These are phyloP conservation scores for Zalaria obscura DNA, from an alignment of 2,329 filamentous ascomycete genomes.

Conservation along the genomic window DNA sequence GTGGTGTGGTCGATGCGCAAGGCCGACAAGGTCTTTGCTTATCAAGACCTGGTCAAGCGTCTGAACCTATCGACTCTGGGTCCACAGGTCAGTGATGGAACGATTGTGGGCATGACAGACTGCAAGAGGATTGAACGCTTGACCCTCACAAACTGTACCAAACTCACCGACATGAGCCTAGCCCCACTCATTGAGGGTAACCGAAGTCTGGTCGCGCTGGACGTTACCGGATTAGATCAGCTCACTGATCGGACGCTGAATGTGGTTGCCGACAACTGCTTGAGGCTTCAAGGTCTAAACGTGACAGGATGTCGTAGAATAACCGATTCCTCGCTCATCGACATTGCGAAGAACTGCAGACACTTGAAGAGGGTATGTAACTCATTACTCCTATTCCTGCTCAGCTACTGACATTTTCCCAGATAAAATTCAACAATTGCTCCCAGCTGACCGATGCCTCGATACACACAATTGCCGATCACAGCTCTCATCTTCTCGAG, in stretches of 20 bases:
- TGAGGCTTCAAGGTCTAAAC: constrained; percentile 79
- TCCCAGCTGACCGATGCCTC: constrained; percentile 68
- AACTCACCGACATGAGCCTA: constrained; percentile 72
- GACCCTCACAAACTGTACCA: constrained; percentile 79
- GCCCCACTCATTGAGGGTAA: constrained; percentile 68
- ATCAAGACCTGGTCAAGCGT: constrained; percentile 79
- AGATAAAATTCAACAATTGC: constrained; percentile 93
- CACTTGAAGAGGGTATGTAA: constrained; percentile 67
- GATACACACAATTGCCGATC: constrained; percentile 69
- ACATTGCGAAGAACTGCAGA: constrained; percentile 66
- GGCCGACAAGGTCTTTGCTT: constrained; percentile 68
- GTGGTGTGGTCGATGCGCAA: constrained; percentile 69
- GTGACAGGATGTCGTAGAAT: constrained; percentile 75
- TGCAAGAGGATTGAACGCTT: constrained; percentile 89
- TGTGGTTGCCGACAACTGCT: constrained; percentile 67
- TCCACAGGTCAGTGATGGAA: constrained; percentile 73
- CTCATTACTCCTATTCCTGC: background rate
- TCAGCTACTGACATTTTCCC: constrained; percentile 17
- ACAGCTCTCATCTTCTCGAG: constrained; percentile 88
- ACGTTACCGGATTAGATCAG: constrained; percentile 68
- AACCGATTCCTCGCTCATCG: constrained; percentile 72
- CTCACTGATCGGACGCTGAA: constrained; percentile 72
- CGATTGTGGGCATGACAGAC: constrained; percentile 61
- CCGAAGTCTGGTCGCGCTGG: constrained; percentile 68
- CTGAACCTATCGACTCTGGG: constrained; percentile 76